Percentiles rank a stretch among this genome's conserved stretches.
These are phyloP conservation scores for Picochlorum sp. DNA, from an alignment of 139 green algal species.

Conservation along the genomic window DNA sequence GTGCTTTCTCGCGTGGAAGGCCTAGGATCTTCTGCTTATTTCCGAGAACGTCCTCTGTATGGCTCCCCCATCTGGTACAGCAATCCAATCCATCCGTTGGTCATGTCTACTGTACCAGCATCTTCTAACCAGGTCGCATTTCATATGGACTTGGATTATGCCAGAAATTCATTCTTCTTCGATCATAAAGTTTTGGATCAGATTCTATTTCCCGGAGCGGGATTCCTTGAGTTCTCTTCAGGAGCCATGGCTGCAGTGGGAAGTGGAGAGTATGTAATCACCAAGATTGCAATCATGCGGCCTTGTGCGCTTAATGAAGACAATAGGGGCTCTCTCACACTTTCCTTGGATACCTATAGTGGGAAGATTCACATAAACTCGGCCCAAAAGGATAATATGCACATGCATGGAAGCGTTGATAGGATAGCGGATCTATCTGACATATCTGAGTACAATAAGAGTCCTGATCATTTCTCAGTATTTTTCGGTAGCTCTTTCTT, in stretches of 20 bases:
- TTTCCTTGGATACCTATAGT: not conserved
- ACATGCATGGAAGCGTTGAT: too few relatives aligned
- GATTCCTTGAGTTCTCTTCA: slow-evolving; percentile 10
- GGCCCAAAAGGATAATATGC: too few relatives aligned
- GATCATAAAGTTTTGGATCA: slow-evolving; percentile 30
- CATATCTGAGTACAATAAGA: too few relatives aligned
- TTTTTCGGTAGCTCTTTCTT: too few relatives aligned
- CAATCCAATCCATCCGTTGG: not conserved
- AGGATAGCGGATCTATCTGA: too few relatives aligned
- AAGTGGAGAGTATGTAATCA: not conserved
- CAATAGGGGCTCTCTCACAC: not conserved
- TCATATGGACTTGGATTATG: not conserved
- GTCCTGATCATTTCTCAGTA: too few relatives aligned
- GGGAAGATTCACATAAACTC: not conserved
- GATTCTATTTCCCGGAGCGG: slow-evolving; percentile 23
- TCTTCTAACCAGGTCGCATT: not conserved
- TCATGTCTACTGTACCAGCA: not conserved
- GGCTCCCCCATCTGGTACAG: not conserved
- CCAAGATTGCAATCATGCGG: not conserved
- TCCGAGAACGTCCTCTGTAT: not conserved
- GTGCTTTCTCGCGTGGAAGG: slow-evolving; percentile 25
- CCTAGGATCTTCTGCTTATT: not conserved
- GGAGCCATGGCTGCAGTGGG: not conserved
- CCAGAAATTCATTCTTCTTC: slow-evolving; percentile 15
- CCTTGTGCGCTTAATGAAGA: not conserved